Percentiles rank a stretch among this genome's conserved stretches.
Evolutionary conservation across 139 green algal genomes (phyloP).

Genomic region (Raphidocelis subcapitata): DNA sequence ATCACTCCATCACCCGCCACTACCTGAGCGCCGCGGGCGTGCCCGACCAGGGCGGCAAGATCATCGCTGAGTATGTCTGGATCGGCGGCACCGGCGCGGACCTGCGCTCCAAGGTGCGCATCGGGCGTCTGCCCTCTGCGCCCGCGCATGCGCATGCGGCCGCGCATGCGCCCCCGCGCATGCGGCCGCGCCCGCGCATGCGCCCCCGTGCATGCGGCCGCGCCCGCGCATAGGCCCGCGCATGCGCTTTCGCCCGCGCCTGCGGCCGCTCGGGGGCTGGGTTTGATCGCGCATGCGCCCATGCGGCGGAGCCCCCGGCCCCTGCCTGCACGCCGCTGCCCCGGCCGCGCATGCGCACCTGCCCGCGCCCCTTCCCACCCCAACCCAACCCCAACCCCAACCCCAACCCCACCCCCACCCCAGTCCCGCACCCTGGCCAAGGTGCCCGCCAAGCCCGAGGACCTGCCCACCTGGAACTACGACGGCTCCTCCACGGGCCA

Average conservation of each 20-base stretch:
- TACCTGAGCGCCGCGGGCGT: constrained; percentile 32
- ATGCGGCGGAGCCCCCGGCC: no score
- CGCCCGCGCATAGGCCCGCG: not conserved
- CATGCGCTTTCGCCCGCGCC: no score
- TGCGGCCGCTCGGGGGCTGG: no score
- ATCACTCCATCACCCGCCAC: constrained; percentile 55
- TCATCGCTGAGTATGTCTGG: constrained; percentile 66
- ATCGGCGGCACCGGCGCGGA: constrained; percentile 39
- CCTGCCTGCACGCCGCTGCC: no score
- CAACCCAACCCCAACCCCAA: no score
- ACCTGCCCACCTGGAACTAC: constrained; percentile 88
- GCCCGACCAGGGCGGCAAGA: constrained; percentile 62
- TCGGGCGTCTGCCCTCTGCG: constrained; percentile 26
- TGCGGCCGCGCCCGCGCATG: constrained; percentile 16
- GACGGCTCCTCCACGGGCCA: constrained; percentile 70
- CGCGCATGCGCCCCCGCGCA: not conserved
- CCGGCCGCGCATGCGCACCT: no score
- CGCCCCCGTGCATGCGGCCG: constrained; percentile 31
- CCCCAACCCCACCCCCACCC: no score
- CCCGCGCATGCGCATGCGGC: not conserved
- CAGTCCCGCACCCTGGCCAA: constrained; percentile 28
- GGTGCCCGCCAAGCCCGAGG: constrained; percentile 25
- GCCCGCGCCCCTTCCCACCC: no score
- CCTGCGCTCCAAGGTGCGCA: constrained; percentile 70
- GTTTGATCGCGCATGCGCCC: no score